Percentiles rank a stretch among this genome's conserved stretches.
These are phyloP conservation scores for Solanum virginianum DNA, from an alignment of 257 asterid species.

Conservation along the genomic window DNA sequence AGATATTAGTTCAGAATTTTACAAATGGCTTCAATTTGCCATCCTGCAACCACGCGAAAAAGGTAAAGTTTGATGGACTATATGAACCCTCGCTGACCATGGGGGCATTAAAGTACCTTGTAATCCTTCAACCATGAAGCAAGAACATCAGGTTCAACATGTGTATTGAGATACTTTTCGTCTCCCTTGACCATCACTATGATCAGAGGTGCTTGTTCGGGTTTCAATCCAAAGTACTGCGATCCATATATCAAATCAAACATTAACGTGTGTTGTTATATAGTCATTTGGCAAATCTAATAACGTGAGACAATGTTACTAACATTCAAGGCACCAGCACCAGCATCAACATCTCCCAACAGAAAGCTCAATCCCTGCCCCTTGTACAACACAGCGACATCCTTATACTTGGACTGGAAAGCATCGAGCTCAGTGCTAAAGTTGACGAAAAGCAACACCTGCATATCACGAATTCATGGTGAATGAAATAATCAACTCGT, in stretches of 20 bases:
- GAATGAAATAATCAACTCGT: background rate
- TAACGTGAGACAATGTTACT: background rate
- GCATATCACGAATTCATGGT: background rate
- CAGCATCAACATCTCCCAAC: conserved; percentile 53
- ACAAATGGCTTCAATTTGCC: conserved; percentile 50
- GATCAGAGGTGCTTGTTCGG: conserved; percentile 54
- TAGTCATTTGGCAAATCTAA: background rate
- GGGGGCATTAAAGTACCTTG: conserved; percentile 19
- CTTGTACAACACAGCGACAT: conserved; percentile 50
- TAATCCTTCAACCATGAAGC: conserved; percentile 55
- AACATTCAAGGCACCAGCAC: conserved; percentile 62
- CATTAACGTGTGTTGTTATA: background rate
- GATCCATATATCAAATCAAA: conserved; percentile 1
- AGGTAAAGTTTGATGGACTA: background rate
- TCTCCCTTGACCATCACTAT: conserved; percentile 36
- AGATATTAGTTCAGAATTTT: conserved; percentile 5
- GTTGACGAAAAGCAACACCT: conserved; percentile 72
- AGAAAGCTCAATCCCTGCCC: conserved; percentile 57
- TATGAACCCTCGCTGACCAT: background rate
- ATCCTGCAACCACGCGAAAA: conserved; percentile 28
- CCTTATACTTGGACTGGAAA: conserved; percentile 43
- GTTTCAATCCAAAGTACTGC: conserved; percentile 68
- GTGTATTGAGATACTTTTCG: conserved; percentile 41
- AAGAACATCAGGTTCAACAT: conserved; percentile 44
- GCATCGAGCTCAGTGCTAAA: conserved; percentile 49